Base-by-base conservation (phyloP, 768 basidiomycete genomes). In the Boletellus sp. region DNA sequence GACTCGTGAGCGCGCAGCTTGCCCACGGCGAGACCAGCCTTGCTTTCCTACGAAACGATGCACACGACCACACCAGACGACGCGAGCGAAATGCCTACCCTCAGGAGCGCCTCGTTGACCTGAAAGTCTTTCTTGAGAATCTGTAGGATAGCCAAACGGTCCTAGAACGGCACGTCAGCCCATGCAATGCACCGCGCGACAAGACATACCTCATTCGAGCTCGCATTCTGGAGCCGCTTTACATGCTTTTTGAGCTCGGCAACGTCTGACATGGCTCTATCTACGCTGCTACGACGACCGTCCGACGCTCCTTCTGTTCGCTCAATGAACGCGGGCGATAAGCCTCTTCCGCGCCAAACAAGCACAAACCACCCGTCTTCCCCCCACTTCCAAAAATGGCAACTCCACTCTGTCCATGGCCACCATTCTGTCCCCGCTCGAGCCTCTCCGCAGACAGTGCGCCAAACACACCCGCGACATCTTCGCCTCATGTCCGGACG, bases 11-110 rank as follows among this genome's bases (percentile, higher is more conserved):
- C 75, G 41, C 93, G 81, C 16, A 94, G 78, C 72, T 94, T 94
- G 45, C 92, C 91, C 3, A 96, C 91, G 0, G 91, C 88, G n/a
- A 95, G 72, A 42, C 93, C 93, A 4, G 85, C 87, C 69, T 88
- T 94, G 68, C 90, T 94, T 70, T 94, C 92, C 93, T 94, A 60
- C 24, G 44, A 23, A 35, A 26, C 20, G 16, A 23, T 26, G 35
- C 43, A 54, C 57, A 54, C 37, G n/a, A 43, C 36, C 48, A 50
- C 53, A 32, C 34, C 19, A 42, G 24, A 43, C 24, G 33, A 26
- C 11, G n/a, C 22, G 24, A 24, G 16, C 12, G 48, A 47, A 50
- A 60, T 62, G 77, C 85, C 60, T 70, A 90, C 88, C 77, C 88
- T 81, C 47, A 90, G 73, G 19, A 89, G 69, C 16, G 78, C 69